Evolutionary conservation across 495 filamentous ascomycete species (phyloP).

Genomic region (Penicillium ochrochloron): DNA sequence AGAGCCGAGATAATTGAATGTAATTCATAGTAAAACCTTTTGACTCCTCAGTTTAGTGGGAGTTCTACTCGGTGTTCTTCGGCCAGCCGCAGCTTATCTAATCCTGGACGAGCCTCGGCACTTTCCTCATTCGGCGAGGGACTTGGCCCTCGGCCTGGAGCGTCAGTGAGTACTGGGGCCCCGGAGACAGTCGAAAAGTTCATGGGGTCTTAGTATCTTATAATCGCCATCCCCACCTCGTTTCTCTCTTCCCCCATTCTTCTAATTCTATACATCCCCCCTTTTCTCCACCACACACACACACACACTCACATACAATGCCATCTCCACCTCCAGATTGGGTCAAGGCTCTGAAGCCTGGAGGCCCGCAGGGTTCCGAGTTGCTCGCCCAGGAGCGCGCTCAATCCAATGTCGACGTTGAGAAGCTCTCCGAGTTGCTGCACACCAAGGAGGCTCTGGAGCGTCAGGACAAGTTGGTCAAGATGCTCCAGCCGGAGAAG

Average conservation of each 20-base stretch:
- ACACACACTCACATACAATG: slow-evolving; percentile 25
- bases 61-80: slow-evolving; percentile 23
- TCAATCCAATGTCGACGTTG: slow-evolving; percentile 61
- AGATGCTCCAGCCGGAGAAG: slow-evolving; percentile 60
- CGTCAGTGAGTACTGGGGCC: slow-evolving; percentile 5
- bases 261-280: slow-evolving; percentile 1
- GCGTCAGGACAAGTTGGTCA: slow-evolving; percentile 56
- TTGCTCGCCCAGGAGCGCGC: slow-evolving; percentile 63
- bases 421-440: slow-evolving; percentile 63
- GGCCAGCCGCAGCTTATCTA: slow-evolving; percentile 11
- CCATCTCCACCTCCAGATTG: slow-evolving; percentile 59
- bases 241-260: slow-evolving; percentile 11
- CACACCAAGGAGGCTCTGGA: slow-evolving; percentile 61
- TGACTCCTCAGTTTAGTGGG: not conserved
- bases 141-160: slow-evolving; percentile 26
- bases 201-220: slow-evolving; percentile 11
- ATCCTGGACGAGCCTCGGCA: slow-evolving; percentile 25
- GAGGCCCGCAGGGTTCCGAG: slow-evolving; percentile 62
- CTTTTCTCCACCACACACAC: not conserved
- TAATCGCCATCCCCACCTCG: slow-evolving; percentile 24
- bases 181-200: not conserved
- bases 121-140: slow-evolving; percentile 28
- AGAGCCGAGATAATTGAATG: not conserved
- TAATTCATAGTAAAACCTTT: not conserved
- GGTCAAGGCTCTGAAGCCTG: slow-evolving; percentile 67